A percentile compares a stretch with the other conserved stretches of the same genome.
Conservation (phyloP, 2,329 filamentous ascomycete species). For the Phyllosticta ampelicida region DNA sequence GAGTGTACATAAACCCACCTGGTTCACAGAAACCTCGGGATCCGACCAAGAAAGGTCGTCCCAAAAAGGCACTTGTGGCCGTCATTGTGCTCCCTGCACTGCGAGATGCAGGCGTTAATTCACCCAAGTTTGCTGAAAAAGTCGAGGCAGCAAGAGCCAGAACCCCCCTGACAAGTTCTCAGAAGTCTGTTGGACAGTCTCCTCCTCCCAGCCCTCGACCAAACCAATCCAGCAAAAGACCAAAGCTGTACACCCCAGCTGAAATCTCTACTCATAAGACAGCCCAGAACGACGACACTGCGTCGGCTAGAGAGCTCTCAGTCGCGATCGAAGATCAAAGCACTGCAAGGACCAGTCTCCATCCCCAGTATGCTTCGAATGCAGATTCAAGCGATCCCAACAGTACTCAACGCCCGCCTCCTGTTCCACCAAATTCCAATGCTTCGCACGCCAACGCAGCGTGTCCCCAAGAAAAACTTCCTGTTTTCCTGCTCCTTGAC, state of each 20-base stretch:
- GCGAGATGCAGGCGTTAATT: conserved; percentile 1
- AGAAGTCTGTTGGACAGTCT: neutral
- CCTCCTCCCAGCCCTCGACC: neutral
- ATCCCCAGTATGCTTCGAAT: neutral
- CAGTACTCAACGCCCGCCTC: neutral
- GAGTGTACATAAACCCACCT: conserved; percentile 36
- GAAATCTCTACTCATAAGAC: neutral
- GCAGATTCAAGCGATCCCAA: neutral
- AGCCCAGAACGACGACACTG: neutral
- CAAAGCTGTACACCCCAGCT: neutral
- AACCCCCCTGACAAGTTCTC: neutral
- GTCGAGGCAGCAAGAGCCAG: neutral
- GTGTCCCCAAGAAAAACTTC: neutral
- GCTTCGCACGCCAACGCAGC: neutral
- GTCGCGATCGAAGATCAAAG: neutral
- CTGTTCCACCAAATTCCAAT: neutral
- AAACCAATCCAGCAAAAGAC: neutral
- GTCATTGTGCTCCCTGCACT: conserved; percentile 31
- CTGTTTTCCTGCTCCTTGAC: conserved; percentile 5
- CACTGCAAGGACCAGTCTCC: neutral
- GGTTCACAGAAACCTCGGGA: conserved; percentile 23
- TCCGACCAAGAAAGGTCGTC: conserved; percentile 26
- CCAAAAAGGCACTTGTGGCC: conserved; percentile 32
- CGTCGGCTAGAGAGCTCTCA: neutral
- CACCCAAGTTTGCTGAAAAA: neutral